Conservation (phyloP, 805 yeast species). For the Candida verbasci region DNA sequence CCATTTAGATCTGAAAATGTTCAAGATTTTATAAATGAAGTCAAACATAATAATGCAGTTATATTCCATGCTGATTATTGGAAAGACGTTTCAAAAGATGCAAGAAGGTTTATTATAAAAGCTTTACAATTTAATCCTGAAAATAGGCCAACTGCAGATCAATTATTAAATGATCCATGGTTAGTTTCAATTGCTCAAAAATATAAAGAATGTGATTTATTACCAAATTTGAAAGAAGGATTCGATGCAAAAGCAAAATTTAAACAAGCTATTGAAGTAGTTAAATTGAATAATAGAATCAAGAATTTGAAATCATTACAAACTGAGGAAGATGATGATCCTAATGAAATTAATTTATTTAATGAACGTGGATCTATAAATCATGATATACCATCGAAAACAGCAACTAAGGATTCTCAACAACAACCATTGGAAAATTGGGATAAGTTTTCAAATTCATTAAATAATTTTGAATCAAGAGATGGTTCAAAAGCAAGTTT, state of each 20-base stretch:
- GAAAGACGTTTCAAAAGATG: constrained; percentile 74
- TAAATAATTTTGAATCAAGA: constrained; percentile 16
- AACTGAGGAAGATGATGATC: constrained; percentile 53
- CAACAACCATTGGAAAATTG: constrained; percentile 20
- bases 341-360: constrained; percentile 42
- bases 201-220: constrained; percentile 58
- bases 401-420: neutral
- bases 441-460: constrained; percentile 22
- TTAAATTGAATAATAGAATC: constrained; percentile 75
- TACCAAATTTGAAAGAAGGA: constrained; percentile 75
- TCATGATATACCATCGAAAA: constrained; percentile 7
- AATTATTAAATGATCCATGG: constrained; percentile 75
- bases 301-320: constrained; percentile 62
- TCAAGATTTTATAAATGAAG: constrained; percentile 76
- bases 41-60: constrained; percentile 67
- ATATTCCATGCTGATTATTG: constrained; percentile 84
- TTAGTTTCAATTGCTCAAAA: constrained; percentile 43
- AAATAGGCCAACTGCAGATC: constrained; percentile 62
- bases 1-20: constrained; percentile 89
- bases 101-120: constrained; percentile 69
- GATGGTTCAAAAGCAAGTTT: constrained; percentile 20
- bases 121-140: constrained; percentile 67
- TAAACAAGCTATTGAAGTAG: constrained; percentile 80
- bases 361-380: constrained; percentile 25
- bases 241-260: constrained; percentile 82